These are phyloP conservation scores for Hortiboletus campestris DNA, from an alignment of 768 basidiomycete genomes.

Conservation along the genomic window DNA sequence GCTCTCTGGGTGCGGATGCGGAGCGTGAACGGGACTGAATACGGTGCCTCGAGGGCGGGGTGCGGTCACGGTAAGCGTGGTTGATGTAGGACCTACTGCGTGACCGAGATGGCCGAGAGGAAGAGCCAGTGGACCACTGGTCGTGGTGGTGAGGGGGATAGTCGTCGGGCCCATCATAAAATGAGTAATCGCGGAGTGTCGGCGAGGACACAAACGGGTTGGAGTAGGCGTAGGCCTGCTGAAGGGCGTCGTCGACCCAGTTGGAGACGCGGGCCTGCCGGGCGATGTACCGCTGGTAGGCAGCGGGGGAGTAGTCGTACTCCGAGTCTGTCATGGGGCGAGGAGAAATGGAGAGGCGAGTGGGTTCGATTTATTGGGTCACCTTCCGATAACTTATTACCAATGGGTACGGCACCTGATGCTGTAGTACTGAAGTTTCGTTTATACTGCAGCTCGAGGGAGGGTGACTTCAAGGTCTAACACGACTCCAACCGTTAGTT, in stretches of 20 bases:
- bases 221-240: conserved; percentile 26
- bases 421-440: too few species aligned
- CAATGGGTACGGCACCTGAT: too few species aligned
- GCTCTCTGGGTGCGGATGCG: conserved; percentile 13
- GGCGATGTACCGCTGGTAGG: conserved; percentile 43
- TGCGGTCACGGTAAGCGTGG: conserved; percentile 19
- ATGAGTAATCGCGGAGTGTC: conserved; percentile 28
- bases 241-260: conserved; percentile 47
- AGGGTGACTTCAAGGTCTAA: too few species aligned
- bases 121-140: conserved; percentile 19
- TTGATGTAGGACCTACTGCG: conserved; percentile 27
- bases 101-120: conserved; percentile 24
- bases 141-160: conserved; percentile 9
- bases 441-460: too few species aligned
- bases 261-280: conserved; percentile 48
- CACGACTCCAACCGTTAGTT: too few species aligned
- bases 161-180: conserved; percentile 22
- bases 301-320: conserved; percentile 61
- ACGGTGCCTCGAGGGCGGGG: conserved; percentile 18
- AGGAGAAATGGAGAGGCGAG: conserved; percentile 5
- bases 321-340: conserved; percentile 46
- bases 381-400: not conserved
- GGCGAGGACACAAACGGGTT: conserved; percentile 32
- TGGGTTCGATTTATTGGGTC: conserved; percentile 13
- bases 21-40: conserved; percentile 27